These are phyloP conservation scores for Blastobotrys proliferans DNA, from an alignment of 1,139 yeast species.

Conservation along the genomic window DNA sequence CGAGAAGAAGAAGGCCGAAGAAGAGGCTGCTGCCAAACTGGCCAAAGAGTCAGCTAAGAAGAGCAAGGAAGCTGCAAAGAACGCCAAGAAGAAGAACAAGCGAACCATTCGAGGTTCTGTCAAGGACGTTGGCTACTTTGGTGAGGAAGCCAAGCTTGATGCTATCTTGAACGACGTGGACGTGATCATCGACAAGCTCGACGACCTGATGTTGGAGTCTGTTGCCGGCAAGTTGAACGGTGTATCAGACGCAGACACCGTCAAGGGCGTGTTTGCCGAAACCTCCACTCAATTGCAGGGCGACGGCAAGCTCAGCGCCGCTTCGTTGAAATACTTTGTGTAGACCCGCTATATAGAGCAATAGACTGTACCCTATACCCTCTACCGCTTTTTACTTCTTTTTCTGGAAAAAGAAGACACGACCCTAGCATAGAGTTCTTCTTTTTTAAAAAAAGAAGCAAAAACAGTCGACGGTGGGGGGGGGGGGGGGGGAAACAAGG, in stretches of 20 bases:
- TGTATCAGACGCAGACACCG: slow-evolving; percentile 45
- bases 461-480: no score
- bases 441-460: no score
- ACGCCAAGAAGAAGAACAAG: slow-evolving; percentile 97
- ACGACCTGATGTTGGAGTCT: slow-evolving; percentile 67
- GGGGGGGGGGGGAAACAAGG: no score
- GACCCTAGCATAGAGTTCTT: no score
- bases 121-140: slow-evolving; percentile 81
- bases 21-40: slow-evolving; percentile 57
- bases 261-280: slow-evolving; percentile 49
- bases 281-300: slow-evolving; percentile 43
- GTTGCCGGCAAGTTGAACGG: slow-evolving; percentile 61
- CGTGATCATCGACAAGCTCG: slow-evolving; percentile 69
- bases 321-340: slow-evolving; percentile 10
- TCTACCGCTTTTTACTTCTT: no score
- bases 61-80: slow-evolving; percentile 95
- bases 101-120: slow-evolving; percentile 79
- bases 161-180: slow-evolving; percentile 65
- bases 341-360: neutral
- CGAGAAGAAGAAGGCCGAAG: slow-evolving; percentile 76
- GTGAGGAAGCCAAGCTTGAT: slow-evolving; percentile 57
- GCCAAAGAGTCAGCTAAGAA: slow-evolving; percentile 69
- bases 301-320: slow-evolving; percentile 37
- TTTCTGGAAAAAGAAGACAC: no score
- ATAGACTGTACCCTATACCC: no score